phyloP scores from a whole-genome alignment of 2,329 filamentous ascomycete genomes.

The Balansia obtecta region DNA sequence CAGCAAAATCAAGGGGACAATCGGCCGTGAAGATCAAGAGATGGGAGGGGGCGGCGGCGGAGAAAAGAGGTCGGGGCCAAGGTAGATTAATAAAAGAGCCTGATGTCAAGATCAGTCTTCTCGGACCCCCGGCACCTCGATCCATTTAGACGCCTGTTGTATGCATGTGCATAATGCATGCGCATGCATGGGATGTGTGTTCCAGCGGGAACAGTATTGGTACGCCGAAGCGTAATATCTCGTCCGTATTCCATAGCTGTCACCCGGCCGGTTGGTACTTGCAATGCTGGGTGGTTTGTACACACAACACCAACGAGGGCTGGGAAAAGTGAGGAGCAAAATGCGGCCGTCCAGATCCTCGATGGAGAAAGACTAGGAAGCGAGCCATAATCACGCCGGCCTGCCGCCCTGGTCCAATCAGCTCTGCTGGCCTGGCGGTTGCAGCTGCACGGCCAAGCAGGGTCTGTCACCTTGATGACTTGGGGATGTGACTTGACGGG shows the following conservation, averaged over 20 bases:
- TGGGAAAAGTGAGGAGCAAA: neutral
- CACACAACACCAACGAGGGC: neutral
- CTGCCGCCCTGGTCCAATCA: neutral
- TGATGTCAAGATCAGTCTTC: neutral
- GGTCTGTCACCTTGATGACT: neutral
- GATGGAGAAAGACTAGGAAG: neutral
- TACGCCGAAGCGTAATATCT: too few species aligned
- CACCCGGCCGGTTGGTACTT: too few species aligned
- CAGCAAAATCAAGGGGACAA: neutral
- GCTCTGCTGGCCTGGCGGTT: neutral
- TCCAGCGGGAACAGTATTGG: neutral
- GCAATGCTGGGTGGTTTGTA: neutral
- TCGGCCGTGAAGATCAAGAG: too few species aligned
- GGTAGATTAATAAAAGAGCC: neutral
- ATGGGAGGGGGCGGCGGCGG: neutral
- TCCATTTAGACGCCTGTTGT: neutral
- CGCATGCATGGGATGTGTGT: neutral
- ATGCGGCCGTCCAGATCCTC: too few species aligned
- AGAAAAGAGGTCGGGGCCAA: neutral
- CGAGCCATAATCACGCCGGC: too few species aligned
- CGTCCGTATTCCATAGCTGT: too few species aligned
- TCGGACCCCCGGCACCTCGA: neutral
- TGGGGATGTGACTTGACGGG: neutral
- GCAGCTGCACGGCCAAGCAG: neutral
- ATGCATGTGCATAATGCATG: neutral